Evolutionary conservation across 371 early-diverging fungal species (phyloP), one percentile per base, ranked within the genome.

Genomic region (Mucor irregularis): DNA sequence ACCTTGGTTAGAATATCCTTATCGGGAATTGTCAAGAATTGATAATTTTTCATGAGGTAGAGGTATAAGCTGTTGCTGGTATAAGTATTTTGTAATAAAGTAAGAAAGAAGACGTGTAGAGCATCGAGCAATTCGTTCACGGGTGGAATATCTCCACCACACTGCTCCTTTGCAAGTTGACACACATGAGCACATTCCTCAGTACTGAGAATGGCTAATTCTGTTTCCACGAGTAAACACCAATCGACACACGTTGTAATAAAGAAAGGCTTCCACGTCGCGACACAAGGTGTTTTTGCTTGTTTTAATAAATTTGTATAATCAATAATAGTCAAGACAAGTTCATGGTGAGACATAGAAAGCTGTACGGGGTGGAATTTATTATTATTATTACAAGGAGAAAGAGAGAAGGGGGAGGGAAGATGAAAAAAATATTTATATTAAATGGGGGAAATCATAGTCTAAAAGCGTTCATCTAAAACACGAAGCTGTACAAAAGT

Each of bases 401-500:
- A 31, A 22, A 43, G 22, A 34, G n/a, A 33, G 33, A 25, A 5
- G 7, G 55, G 17, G 55, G 17, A 38, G 46, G 34, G 44, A 28
- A 34, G 44, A 35, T 25, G 16, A 33, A n/a, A 35, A 11, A 21
- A 10, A 30, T 29, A 45, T 29, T 33, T n/a, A 9, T 31, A 11
- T 47, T 31, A 11, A 25, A 14, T 13, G 14, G 8, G 16, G 16
- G 40, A 44, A 35, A 54, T 29, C 45, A 39, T 25, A 28, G 10
- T 33, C 34, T 58, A 59, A 33, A 51, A 54, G 31, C 62, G 37
- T 40, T 66, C 62, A 34, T 71, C 74, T 48, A 77, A 62, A 25
- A 77, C 30, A 31, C 58, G 72, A 26, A 69, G 61, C 59, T 78
- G 68, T 49, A 59, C 71, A 66, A 76, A 76, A 4, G 70, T 74